Base-by-base conservation (phyloP, 2,329 filamentous ascomycete genomes). In the Claviceps arundinis region DNA sequence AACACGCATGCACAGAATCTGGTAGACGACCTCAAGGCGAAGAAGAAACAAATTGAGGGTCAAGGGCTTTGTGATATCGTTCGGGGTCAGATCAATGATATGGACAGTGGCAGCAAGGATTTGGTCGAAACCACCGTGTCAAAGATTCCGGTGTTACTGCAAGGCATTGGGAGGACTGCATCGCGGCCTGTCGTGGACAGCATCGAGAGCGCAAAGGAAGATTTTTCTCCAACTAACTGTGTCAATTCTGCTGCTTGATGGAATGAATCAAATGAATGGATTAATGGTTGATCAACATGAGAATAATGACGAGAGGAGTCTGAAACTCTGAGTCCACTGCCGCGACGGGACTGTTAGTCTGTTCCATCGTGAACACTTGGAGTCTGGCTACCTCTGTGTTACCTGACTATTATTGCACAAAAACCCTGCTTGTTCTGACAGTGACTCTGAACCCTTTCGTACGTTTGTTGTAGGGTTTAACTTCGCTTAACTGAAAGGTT, bases 1-100 rank as follows among this genome's bases (percentile, higher is more conserved):
- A 51, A 51, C 19, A 19, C n/a, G 17, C 48, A 51, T 19, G 48
- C 50, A 1, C 38, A 51, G 26, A 49, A 37, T 1, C 45, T 56
- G 22, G 42, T 47, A 16, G 37, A 50, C 14, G 40, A 51, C 24
- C n/a, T 56, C 7, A 26, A 34, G 19, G 26, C n/a, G 2, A 40
- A 50, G 16, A 51, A 51, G 19, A 3, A 8, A 3, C 26, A 46
- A 4, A 47, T 56, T 8, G 24, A 49, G 16, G 3, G 13, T 2
- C 37, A 26, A 26, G 44, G 17, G 11, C 47, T 48, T 7, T 55
- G 54, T n/a, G 50, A 48, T 22, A 24, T 26, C 11, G 48, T 50
- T 37, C 22, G 24, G 0, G 4, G 5, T 2, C 9, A 50, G 7
- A 16, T 50, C 11, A 2, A 30, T 13, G 16, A 22, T 11, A 50